phyloP scores from a whole-genome alignment of 768 basidiomycete species.

The Tulasnella sp. region DNA sequence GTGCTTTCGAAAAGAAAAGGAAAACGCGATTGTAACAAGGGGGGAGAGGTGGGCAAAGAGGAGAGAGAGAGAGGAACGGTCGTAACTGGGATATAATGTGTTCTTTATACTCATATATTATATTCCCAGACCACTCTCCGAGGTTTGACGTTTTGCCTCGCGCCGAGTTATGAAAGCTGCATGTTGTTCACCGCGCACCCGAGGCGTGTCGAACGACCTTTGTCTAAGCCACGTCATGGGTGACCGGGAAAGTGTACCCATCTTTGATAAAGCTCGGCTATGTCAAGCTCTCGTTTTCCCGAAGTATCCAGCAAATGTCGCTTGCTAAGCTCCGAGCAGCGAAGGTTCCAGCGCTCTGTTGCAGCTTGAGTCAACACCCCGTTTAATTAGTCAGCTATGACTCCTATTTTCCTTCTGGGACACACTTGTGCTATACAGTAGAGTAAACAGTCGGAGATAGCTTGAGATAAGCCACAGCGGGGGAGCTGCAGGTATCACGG shows the following conservation, averaged over 20 bases:
- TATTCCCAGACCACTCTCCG: neutral
- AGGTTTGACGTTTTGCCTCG: constrained; percentile 9
- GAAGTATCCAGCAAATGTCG: neutral
- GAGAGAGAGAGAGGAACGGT: neutral
- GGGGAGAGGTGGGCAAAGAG: neutral
- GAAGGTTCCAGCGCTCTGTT: too few relatives aligned
- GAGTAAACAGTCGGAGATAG: neutral
- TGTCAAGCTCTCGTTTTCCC: neutral
- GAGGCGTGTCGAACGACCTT: neutral
- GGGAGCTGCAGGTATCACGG: neutral
- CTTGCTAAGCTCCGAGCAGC: neutral
- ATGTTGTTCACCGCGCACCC: neutral
- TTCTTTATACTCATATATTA: neutral
- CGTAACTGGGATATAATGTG: neutral
- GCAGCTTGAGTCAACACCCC: too few relatives aligned
- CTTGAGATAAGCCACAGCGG: neutral
- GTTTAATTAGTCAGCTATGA: too few relatives aligned
- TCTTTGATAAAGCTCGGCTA: neutral
- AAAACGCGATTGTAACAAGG: neutral
- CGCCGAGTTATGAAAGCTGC: neutral
- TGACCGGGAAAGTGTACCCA: neutral
- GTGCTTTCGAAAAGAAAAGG: neutral
- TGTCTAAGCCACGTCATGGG: neutral
- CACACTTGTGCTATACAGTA: too few relatives aligned
- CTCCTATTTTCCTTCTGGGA: too few relatives aligned